Base-by-base conservation (phyloP, 371 early-diverging fungal species). In the Mortierella sp. region DNA sequence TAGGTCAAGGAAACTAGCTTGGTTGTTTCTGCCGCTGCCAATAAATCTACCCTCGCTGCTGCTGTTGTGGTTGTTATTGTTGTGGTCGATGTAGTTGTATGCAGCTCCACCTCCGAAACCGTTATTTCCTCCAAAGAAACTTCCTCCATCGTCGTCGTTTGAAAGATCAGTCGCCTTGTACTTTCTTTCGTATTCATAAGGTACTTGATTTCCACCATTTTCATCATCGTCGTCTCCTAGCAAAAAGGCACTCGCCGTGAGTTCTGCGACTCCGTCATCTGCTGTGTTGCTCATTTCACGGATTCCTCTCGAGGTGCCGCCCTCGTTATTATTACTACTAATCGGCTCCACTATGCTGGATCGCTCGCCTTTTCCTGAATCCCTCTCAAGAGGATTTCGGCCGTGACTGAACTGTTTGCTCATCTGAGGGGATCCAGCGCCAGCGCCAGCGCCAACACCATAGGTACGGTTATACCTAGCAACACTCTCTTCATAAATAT, bases 401-500 rank as follows among this genome's bases (percentile, higher is more conserved):
- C 26, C 58, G 20, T 37, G 51, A 47, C 26, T 64, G 28, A 11
- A 55, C 28, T 55, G 77, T 43, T 76, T 62, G 37, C 66, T 70
- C 68, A 77, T 77, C 14, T 37, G 62, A 9, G 70, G 71, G 20
- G 12, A 49, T 11, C 28, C 16, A 16, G 24, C 10, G 28, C 10
- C 55, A 55, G 55, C 24, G 24, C 26, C 11, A 24, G n/a, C 16
- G n/a, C 54, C 20, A 10, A 51, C 59, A 12, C 62, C 68, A n/a
- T 66, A 47, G 18, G 24, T 37, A 14, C 45, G 66, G 35, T 75
- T 47, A 35, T 76, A 59, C 45, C 26, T 51, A 1, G 60, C 54
- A 35, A 76, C 40, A 28, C 51, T 67, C 11, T 66, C 63, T 11
- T 77, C 66, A 26, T 77, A 71, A 0, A 43, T 28, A 1, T 51